Base-by-base conservation (phyloP, 108 stramenopile genomes). In the Ochromonas danica region DNA sequence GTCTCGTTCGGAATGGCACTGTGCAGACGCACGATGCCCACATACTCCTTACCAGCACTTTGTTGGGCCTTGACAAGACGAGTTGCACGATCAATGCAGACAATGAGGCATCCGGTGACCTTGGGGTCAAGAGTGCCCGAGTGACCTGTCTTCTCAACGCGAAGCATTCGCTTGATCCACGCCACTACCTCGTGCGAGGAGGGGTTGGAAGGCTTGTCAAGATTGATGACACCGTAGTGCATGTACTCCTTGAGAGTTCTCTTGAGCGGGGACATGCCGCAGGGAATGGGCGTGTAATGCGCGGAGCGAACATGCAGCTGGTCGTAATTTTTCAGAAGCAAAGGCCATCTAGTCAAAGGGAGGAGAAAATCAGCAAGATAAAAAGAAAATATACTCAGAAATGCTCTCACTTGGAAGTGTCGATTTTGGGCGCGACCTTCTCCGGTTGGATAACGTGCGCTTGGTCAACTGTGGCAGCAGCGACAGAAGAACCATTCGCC, bases 121-220 rank as follows among this genome's bases (percentile, higher is more conserved):
- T 99, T 99, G 31, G 99, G 99, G 87, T 99, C 99, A 43, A 99
- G 91, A 28, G 99, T 99, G 39, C 99, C 99, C 43, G 91, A 92
- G 81, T 99, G 99, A 39, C 99, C 99, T 42, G 99, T 99, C 89
- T 99, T 99, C 80, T 99, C 97, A 36, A 98, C 97, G 30, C 99
- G 90, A 3, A 99, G 87, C 79, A 99, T 99, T 65, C 97, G 93
- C 86, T 98, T 98, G 86, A 99, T 95, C 99, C 99, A 99, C 45
- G 92, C 91, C 60, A 99, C 99, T 1, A 99, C 97, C 89, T 99
- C 99, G 89, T 99, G 99, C 35, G 91, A 93, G 62, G 88, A 89
- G 36, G 99, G 99, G 89, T 99, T 99, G 79, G 97, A 93, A 33
- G 99, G 97, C 83, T 98, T 99, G 89, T 99, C 99, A 39, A 99